Evolutionary conservation across 768 basidiomycete species (phyloP), one percentile per base, ranked within the genome.

Genomic region (Rhodotorula kratochvilovae): DNA sequence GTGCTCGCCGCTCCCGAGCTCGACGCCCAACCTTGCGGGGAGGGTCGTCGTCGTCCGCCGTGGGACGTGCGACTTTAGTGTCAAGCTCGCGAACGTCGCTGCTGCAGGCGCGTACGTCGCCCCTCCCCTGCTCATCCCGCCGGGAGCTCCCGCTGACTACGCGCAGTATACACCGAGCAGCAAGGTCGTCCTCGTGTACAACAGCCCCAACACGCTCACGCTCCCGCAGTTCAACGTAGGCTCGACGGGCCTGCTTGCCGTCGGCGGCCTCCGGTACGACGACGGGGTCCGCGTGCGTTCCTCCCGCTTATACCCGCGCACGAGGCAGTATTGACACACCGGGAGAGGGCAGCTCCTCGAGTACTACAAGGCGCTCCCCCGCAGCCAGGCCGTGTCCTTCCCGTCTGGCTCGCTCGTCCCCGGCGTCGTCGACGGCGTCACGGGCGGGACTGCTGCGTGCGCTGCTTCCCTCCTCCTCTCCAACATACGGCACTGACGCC

Each of bases 41-140:
- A 85, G 83, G 65, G 77, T 89, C 25, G 84, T 86, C 19, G 77
- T 90, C 36, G 82, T 89, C 53, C 84, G 85, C 35, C 82, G 86
- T 42, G 88, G 88, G 1, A 83, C 81, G 8, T 89, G 88, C 77
- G 79, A 84, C 1, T 85, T 87, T 61, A 84, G 82, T 2, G 78
- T 82, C 42, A 89, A 88, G 76, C 77, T 86, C 25, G 79, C 79
- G 6, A 87, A 87, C 77, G 80, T 84, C 31, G 83, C 82, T 29
- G 85, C 84, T 0, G 86, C 86, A 70, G 86, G 86, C 7, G 86
- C 81, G 57, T 67, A 36, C 5, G 64, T 27, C 5, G 2, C 35
- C 8, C 33, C 39, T 53, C 25, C 31, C 21, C n/a, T 82, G 81
- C 85, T 82, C 84, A n/a, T n/a, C n/a, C n/a, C n/a, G n/a, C n/a